These are phyloP conservation scores for Thozetella sp. DNA, from an alignment of 495 filamentous ascomycete genomes.

Conservation along the genomic window DNA sequence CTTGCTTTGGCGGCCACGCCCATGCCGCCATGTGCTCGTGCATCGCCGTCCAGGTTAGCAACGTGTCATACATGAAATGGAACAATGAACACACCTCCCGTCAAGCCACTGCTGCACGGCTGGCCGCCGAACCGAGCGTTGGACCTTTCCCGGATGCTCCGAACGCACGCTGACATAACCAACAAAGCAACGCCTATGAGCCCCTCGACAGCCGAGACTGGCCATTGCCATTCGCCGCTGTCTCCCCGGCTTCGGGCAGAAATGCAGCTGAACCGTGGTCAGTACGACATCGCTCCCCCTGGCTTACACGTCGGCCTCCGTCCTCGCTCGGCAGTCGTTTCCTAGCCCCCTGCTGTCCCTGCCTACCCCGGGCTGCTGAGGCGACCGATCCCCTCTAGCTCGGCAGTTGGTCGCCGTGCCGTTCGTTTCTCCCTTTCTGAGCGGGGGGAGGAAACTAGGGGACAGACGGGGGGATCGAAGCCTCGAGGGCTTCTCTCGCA, in stretches of 20 bases:
- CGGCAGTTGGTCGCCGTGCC: not conserved
- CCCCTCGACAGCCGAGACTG: not conserved
- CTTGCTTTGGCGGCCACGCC: not conserved
- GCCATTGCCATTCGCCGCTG: not conserved
- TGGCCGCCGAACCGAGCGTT: no score
- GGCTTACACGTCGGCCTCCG: not conserved
- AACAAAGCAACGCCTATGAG: not conserved
- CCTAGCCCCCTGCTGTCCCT: not conserved
- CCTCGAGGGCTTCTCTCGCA: not conserved
- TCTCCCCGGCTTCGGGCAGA: not conserved
- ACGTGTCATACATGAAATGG: constrained; percentile 2
- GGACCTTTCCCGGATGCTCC: not conserved
- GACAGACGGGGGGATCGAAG: not conserved
- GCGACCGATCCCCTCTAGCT: not conserved
- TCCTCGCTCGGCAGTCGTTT: constrained; percentile 2
- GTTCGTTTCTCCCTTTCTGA: not conserved
- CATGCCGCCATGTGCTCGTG: not conserved
- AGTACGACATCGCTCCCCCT: not conserved
- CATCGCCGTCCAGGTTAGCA: not conserved
- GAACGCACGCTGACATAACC: not conserved
- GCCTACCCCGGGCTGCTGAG: not conserved
- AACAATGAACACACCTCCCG: not conserved
- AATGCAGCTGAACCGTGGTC: not conserved
- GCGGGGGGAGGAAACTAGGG: not conserved
- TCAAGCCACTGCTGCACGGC: constrained; percentile 3